phyloP scores from a whole-genome alignment of 306 rosid species.

The Prunus salicina region DNA sequence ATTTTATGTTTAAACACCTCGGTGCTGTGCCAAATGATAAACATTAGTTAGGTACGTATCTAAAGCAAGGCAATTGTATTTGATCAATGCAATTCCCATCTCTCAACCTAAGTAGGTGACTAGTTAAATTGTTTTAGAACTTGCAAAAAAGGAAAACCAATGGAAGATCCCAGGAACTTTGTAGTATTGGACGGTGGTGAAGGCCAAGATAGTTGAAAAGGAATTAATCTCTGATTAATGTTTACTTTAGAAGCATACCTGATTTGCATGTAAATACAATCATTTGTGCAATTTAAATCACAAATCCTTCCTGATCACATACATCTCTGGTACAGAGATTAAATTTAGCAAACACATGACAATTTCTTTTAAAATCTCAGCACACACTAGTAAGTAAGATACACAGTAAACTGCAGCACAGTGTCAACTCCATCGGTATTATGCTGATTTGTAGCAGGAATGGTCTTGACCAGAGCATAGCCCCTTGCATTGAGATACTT shows the following conservation, averaged over 20 bases:
- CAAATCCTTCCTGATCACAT: background rate
- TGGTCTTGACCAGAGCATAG: conserved; percentile 53
- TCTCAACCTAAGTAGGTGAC: too few species aligned
- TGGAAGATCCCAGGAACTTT: too few species aligned
- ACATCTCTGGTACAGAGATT: conserved; percentile 5
- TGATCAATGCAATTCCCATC: too few species aligned
- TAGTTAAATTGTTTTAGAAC: too few species aligned
- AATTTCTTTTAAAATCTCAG: background rate
- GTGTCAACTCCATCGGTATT: conserved; percentile 60
- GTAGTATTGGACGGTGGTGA: too few species aligned
- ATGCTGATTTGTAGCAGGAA: conserved; percentile 44
- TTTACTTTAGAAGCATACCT: background rate
- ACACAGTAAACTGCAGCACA: conserved; percentile 53
- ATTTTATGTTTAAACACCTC: too few species aligned
- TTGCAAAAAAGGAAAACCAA: too few species aligned
- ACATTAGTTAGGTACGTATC: too few species aligned
- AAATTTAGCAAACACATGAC: background rate
- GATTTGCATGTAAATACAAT: background rate
- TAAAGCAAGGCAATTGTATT: too few species aligned
- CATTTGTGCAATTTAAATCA: conserved; percentile 1
- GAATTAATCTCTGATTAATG: too few species aligned
- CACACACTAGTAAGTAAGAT: conserved; percentile 40
- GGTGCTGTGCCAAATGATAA: too few species aligned
- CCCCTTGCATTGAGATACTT: conserved; percentile 71
- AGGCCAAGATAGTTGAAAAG: too few species aligned